Conservation (phyloP, 768 basidiomycete species). For the Pholiota molesta region DNA sequence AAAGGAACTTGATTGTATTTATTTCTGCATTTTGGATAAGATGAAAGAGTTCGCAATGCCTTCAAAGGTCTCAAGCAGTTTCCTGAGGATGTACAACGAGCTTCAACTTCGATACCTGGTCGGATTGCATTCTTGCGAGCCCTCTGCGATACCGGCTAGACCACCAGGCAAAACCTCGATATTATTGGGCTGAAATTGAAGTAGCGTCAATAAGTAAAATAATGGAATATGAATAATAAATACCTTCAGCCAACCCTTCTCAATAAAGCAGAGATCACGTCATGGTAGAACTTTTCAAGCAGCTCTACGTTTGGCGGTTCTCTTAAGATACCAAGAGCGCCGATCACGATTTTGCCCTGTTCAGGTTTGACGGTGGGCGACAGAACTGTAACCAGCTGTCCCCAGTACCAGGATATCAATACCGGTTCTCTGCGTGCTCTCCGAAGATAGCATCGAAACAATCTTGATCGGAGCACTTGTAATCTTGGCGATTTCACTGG, state of each 20-base stretch:
- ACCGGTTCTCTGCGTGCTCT: conserved; percentile 26
- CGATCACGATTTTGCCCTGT: conserved; percentile 14
- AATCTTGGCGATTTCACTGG: conserved; percentile 24
- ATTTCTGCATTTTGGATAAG: no score
- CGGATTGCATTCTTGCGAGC: conserved; percentile 5
- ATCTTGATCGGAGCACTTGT: conserved; percentile 23
- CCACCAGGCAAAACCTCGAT: conserved; percentile 4
- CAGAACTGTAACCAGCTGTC: conserved; percentile 13
- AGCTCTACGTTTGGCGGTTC: conserved; percentile 20
- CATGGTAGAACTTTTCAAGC: conserved; percentile 18
- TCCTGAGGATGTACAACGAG: conserved; percentile 8
- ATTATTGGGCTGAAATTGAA: neutral
- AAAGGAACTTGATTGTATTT: no score
- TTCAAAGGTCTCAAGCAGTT: neutral
- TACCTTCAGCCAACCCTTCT: conserved; percentile 23
- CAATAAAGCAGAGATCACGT: conserved; percentile 12
- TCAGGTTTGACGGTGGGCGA: neutral
- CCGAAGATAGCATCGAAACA: conserved; percentile 28
- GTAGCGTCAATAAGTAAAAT: neutral
- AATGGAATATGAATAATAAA: neutral
- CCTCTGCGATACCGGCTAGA: conserved; percentile 2
- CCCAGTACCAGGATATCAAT: conserved; percentile 26
- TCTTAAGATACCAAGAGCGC: conserved; percentile 14
- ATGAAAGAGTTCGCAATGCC: no score
- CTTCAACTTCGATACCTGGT: conserved; percentile 3